These are phyloP conservation scores for Polygonum maritimum DNA, from an alignment of 148 eudicot genomes.

Conservation along the genomic window DNA sequence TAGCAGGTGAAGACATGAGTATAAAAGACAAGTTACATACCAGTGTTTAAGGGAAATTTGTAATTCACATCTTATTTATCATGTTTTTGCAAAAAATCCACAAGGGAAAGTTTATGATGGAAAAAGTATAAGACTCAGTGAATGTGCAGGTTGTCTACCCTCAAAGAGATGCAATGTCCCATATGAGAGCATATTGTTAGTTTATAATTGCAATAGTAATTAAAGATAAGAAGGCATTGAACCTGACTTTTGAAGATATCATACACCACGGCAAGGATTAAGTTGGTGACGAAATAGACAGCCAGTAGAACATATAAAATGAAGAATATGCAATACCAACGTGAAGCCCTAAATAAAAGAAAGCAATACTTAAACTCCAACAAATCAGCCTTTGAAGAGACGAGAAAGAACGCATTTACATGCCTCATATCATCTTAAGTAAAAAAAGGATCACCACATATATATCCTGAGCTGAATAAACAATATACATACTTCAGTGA, in stretches of 20 bases:
- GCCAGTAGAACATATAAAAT: constrained; percentile 75
- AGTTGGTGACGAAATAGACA: constrained; percentile 90
- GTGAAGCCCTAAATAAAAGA: constrained; percentile 55
- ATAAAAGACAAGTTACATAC: not conserved
- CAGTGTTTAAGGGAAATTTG: not conserved
- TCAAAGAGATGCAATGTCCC: not conserved
- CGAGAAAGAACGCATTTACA: not conserved
- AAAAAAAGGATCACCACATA: not conserved
- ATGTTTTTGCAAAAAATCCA: not conserved
- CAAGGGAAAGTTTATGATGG: not conserved
- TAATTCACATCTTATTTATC: not conserved
- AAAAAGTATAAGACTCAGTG: not conserved
- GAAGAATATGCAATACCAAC: constrained; percentile 82
- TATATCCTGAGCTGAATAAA: not conserved
- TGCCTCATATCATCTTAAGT: not conserved
- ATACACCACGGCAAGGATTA: constrained; percentile 94
- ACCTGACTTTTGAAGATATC: constrained; percentile 92
- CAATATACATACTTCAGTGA: not conserved
- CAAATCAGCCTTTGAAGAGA: not conserved
- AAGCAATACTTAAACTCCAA: not conserved
- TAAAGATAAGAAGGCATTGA: not conserved
- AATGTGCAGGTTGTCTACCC: not conserved
- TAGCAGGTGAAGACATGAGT: constrained; percentile 8
- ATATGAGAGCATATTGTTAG: not conserved
- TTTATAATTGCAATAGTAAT: not conserved